Evolutionary conservation across 2,329 filamentous ascomycete species (phyloP), one percentile per base, ranked within the genome.

Genomic region (Beauveria sp.): DNA sequence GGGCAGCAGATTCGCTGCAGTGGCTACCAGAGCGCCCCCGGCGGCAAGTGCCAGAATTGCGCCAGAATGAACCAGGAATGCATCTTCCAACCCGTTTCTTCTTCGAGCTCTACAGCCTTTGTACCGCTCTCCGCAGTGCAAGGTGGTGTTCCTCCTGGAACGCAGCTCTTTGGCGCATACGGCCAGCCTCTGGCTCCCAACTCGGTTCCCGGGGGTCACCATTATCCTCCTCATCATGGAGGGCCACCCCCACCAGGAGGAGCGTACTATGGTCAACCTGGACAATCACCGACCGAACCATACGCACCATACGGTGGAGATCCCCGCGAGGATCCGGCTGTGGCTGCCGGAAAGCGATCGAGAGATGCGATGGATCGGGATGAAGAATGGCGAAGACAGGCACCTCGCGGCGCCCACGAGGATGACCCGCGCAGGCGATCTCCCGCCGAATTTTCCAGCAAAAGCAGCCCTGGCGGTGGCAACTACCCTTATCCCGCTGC

Each of bases 1-100:
- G 18, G 4, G 18, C 42, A 5, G 24, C 46, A 85, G 82, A 86
- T 86, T 65, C 81, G 83, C 43, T 86, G 83, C 73, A 85, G 82
- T 63, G 83, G 83, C 30, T 85, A 85, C 64, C 79, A 82, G 62
- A 84, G 81, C 64, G 82, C 81, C 0, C 79, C 80, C 0, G 82
- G 82, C 22, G 83, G 82, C 12, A 84, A 85, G 65, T 86, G 83
- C 65, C 79, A 82, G 60, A 86, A 85, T 66, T 86, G 83, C 66
- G 81, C 82, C 45, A 82, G 84, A 64, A 84, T 85, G 73, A 82
- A 83, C 54, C 83, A 85, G 66, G 82, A 86, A 63, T 86, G 83
- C 63, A 78, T 85, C 16, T 85, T 86, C 63, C 82, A 85, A 67
- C 83, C 82, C 0, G 83, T 85, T 1, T 83, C 80, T 4, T 81